Base-by-base conservation (phyloP, 371 early-diverging fungal genomes). In the Blastocladiella emersonii region DNA sequence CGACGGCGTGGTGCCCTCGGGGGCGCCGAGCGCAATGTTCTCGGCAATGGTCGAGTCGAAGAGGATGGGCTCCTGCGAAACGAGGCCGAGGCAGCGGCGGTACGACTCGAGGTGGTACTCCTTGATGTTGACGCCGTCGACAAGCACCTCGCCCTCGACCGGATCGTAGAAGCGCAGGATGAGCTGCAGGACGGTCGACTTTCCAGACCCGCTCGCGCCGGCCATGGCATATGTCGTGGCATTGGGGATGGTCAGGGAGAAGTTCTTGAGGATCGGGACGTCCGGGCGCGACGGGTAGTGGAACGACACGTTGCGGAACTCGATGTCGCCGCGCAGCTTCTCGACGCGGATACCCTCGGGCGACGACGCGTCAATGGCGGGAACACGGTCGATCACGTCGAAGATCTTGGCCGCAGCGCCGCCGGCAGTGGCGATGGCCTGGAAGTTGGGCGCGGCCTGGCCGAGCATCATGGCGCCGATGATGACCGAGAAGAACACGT, bases 121-220 rank as follows among this genome's bases (percentile, higher is more conserved):
- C 57, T 79, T 76, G 41, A 90, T 70, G 60, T 87, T 74, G 19
- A 73, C 70, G 43, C 91, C 90, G 70, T 92, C 92, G 17, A 92
- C 34, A 27, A 69, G 64, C 37, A 92, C 77, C 1, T 70, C 61
- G 39, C 92, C 92, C 35, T 64, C 67, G 21, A 68, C 65, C 3
- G 87, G 79, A 64, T 87, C 84, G 71, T 98, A 98, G 73, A 95
- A 93, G 60, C 98, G 89, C 70, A 91, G 88, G 37, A 93, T 61
- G 34, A 96, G 82, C 57, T 86, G 85, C 55, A 95, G 77, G 44
- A 88, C 85, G 32, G 97, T 95, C 21, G 91, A 90, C 70, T 92
- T 92, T 51, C 96, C 94, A 39, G 85, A 83, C 32, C 97, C 95
- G 39, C 90, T 89, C 44, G 80, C 78, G 45, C 89, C 90, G 23